Base-by-base conservation (phyloP, 2,329 filamentous ascomycete genomes). In the Hypoxylon sp. region DNA sequence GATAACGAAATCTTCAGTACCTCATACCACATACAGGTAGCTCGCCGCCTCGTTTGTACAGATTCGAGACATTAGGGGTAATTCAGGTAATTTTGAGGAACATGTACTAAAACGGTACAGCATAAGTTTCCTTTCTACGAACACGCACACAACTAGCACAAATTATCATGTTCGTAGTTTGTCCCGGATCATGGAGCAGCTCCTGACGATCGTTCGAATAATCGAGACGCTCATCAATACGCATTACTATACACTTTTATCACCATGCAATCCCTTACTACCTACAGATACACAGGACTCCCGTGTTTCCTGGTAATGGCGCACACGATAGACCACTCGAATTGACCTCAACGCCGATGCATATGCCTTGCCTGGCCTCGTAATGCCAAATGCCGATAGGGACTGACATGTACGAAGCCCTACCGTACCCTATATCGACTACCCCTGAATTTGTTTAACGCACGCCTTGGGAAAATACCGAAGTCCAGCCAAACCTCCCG, bases 211-310 rank as follows among this genome's bases (percentile, higher is more conserved):
- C 38, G 17, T 49, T 36, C 34, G 59, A 59, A 49, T 57, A 46
- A 51, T 57, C 62, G 46, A 69, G 48, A 43, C 45, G 30, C 51
- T 58, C 57, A 50, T 23, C 51, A 45, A 60, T 57, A 57, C 56
- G 57, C 48, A 67, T 66, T 74, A 73, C 53, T 74, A 69, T 75
- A 76, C 73, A 75, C 70, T 71, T 65, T 70, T 71, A 69, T 62
- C 71, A 43, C 60, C 62, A 72, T 72, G 69, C 72, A 70, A 60
- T 61, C 67, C 68, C 71, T 55, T 63, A 28, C 59, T 72, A 72
- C 71, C 63, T 74, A 75, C 75, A 75, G 73, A 73, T 75, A 75
- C 74, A 74, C 70, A 75, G 68, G 70, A 67, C 69, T 63, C 61
- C 67, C 59, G 65, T 50, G 50, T 72, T 70, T 57, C 65, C 70